Base-by-base conservation (phyloP, 1,284 basidiomycete genomes). In the Schizophyllum commune region DNA sequence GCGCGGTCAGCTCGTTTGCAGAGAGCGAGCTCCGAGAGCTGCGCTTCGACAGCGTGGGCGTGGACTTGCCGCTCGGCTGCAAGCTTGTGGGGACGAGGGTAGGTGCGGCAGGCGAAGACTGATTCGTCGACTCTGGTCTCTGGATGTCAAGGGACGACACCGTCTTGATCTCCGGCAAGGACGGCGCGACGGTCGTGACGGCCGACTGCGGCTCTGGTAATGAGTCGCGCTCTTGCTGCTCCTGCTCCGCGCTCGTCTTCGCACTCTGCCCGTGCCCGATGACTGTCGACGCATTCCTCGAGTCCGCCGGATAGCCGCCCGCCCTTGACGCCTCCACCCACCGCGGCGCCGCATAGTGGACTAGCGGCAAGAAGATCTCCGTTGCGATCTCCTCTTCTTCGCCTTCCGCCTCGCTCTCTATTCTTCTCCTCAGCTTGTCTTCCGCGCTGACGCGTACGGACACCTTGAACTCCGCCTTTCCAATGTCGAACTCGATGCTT, bases 331-430 rank as follows among this genome's bases (percentile, higher is more conserved):
- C 32, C 58, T 64, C 32, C 8, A 73, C 61, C 22, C 79, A 57
- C 55, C 73, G 65, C 55, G 68, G 66, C 57, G 75, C 78, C 4
- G 92, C 94, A 69, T 86, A 98, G 72, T 97, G 94, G n/a, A 96
- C 84, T 59, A 92, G 79, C 1, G 95, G 95, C 0, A 97, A 72
- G 71, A 84, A 98, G 17, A 97, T 88, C 78, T 96, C 93, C 9
- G 93, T 96, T 11, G 85, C 79, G 1, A 85, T 72, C 22, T 74
- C 74, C 7, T 74, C 74, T 13, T 74, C 73, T 22, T 65, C 64
- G 9, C 66, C 65, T 60, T 68, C 56, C 33, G 32, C 66, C 19
- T 64, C 64, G 20, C 22, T 58, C 6, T 39, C 61, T 27, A 5
- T 27, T 27, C 27, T 27, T 27, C 27, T 27, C 55, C 22, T 22